Evolutionary conservation across 73 alveolate genomes (phyloP).

Genomic region (Paramecium primaurelia): DNA sequence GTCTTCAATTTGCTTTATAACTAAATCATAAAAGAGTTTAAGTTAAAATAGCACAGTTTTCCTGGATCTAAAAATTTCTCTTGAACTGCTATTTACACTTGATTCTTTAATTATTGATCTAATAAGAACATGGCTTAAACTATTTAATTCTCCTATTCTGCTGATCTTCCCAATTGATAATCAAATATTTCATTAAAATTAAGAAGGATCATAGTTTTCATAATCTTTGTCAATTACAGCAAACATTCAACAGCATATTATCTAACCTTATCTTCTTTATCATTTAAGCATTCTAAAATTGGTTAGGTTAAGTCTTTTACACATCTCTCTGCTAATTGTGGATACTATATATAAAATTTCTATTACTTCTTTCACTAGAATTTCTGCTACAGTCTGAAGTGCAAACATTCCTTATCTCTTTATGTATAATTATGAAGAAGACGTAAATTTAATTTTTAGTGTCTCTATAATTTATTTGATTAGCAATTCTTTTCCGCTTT

Average conservation of each 20-base stretch:
- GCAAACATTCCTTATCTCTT: background rate
- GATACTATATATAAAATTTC: background rate
- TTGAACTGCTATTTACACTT: background rate
- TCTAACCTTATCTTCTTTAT: slow-evolving; percentile 20
- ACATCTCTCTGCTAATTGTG: background rate
- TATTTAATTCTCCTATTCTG: background rate
- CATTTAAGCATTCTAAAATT: slow-evolving; percentile 9
- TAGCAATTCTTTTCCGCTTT: background rate
- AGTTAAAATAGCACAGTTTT: background rate
- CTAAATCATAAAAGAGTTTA: background rate
- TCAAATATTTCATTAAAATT: slow-evolving; percentile 36
- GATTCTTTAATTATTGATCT: background rate
- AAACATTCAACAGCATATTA: slow-evolving; percentile 9
- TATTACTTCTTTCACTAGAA: background rate
- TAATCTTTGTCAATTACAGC: background rate
- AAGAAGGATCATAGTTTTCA: slow-evolving; percentile 13
- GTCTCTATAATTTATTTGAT: background rate
- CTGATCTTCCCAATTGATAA: background rate
- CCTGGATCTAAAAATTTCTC: background rate
- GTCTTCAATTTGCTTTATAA: background rate
- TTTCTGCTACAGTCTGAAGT: background rate
- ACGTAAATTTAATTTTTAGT: background rate
- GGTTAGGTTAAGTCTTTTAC: slow-evolving; percentile 21
- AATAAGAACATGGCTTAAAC: background rate
- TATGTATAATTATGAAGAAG: background rate